Conservation (phyloP, 306 rosid genomes). For the Vicia faba region DNA sequence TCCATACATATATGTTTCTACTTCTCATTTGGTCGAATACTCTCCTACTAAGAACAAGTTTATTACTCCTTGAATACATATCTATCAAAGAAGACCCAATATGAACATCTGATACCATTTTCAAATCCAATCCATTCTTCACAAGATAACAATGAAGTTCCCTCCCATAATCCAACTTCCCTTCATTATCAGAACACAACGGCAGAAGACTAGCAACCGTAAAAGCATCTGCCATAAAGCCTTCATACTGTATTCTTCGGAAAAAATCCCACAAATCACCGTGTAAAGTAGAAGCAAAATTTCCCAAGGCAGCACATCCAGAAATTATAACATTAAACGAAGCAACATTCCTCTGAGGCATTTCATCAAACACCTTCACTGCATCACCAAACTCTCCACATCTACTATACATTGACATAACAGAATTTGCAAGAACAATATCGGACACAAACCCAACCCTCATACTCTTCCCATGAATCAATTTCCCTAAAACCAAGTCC, state of each 20-base stretch:
- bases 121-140: slow-evolving; percentile 52
- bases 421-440: slow-evolving; percentile 64
- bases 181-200: slow-evolving; percentile 40
- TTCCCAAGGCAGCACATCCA: slow-evolving; percentile 44
- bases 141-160: slow-evolving; percentile 73
- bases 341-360: slow-evolving; percentile 60
- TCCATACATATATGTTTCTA: slow-evolving; percentile 72
- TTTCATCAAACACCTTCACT: slow-evolving; percentile 70
- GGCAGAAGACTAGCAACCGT: slow-evolving; percentile 65
- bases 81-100: slow-evolving; percentile 82
- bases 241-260: slow-evolving; percentile 51
- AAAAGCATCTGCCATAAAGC: slow-evolving; percentile 62
- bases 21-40: slow-evolving; percentile 66
- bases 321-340: slow-evolving; percentile 73
- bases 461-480: slow-evolving; percentile 68
- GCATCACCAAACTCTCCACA: slow-evolving; percentile 50
- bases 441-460: slow-evolving; percentile 59
- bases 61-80: slow-evolving; percentile 67
- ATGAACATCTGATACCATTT: slow-evolving; percentile 56
- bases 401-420: slow-evolving; percentile 64
- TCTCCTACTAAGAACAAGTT: slow-evolving; percentile 47
- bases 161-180: slow-evolving; percentile 59
- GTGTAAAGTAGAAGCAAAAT: slow-evolving; percentile 21
- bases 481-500: slow-evolving; percentile 51
- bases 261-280: slow-evolving; percentile 47